These are phyloP conservation scores for Tuctoria greenei DNA, from an alignment of 176 grass and related monocot genomes.

Conservation along the genomic window DNA sequence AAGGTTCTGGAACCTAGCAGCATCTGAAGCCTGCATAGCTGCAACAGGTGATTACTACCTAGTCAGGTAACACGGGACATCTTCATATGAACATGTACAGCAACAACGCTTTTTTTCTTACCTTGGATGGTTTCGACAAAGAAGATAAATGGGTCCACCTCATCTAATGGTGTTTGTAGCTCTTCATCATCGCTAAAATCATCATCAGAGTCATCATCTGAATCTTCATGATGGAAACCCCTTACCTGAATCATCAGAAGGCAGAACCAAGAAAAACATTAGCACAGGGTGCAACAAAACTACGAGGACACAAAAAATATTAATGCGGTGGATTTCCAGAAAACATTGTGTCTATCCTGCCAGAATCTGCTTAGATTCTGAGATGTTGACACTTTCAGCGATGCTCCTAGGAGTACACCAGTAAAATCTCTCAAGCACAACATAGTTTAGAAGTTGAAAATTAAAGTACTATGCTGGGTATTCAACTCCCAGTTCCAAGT, in stretches of 20 bases:
- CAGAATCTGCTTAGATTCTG: not conserved
- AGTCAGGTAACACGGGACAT: conserved; percentile 1
- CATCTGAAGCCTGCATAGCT: conserved; percentile 66
- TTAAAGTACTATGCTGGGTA: not conserved
- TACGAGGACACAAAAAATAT: not conserved
- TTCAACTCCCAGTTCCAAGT: too few species aligned
- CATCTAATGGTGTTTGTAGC: conserved; percentile 79
- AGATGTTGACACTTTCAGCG: not conserved
- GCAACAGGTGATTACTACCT: conserved; percentile 4
- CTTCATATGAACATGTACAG: not conserved
- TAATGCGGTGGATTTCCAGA: not conserved
- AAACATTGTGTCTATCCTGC: not conserved
- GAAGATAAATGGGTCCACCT: conserved; percentile 89
- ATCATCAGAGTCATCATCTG: conserved; percentile 64
- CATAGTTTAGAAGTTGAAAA: not conserved
- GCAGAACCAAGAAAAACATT: not conserved
- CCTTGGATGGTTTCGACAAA: conserved; percentile 84
- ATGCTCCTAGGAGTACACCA: not conserved
- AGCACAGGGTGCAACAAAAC: not conserved
- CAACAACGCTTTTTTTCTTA: conserved; percentile 12
- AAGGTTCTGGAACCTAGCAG: conserved; percentile 67
- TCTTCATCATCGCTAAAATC: conserved; percentile 73
- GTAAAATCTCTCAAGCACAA: not conserved
- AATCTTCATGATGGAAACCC: conserved; percentile 77
- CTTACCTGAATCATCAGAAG: conserved; percentile 56